Evolutionary conservation across 345 rosid species (phyloP).

Genomic region (Punica granatum): DNA sequence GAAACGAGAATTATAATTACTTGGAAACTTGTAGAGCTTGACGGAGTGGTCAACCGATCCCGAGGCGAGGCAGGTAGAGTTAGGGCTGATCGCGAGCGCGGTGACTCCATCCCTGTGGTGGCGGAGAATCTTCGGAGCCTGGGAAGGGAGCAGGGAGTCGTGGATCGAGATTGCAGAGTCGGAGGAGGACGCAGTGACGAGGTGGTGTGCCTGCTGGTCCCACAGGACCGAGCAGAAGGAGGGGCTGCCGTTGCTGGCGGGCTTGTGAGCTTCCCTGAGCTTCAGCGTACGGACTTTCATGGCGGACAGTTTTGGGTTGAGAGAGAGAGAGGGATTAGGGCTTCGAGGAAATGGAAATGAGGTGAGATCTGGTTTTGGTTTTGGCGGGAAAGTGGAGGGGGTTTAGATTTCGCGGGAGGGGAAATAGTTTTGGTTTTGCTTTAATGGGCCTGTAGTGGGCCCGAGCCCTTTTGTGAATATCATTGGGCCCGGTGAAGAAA

Average conservation of each 20-base stretch:
- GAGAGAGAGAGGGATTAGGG: conserved; percentile 4
- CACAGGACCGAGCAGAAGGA: conserved; percentile 85
- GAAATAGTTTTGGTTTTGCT: not conserved
- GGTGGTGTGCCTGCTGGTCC: conserved; percentile 68
- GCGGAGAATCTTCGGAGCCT: conserved; percentile 55
- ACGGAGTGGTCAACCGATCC: conserved; percentile 93
- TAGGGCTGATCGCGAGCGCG: conserved; percentile 71
- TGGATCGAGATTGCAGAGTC: conserved; percentile 69
- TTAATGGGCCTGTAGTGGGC: not conserved
- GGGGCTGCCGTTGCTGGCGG: conserved; percentile 26
- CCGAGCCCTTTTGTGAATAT: not conserved
- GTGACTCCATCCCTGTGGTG: conserved; percentile 97
- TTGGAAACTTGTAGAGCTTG: conserved; percentile 94
- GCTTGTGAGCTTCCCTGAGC: conserved; percentile 79
- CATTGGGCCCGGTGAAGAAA: not conserved
- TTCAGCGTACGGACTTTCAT: conserved; percentile 79
- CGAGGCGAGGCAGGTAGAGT: conserved; percentile 90
- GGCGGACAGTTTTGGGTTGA: conserved; percentile 18
- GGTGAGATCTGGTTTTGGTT: conserved; percentile 3
- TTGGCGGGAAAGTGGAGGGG: conserved; percentile 9
- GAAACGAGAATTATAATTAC: conserved; percentile 20
- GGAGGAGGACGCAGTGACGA: conserved; percentile 84
- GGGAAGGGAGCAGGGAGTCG: conserved; percentile 59
- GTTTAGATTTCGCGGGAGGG: conserved; percentile 19
- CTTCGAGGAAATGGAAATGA: conserved; percentile 2